Conservation (phyloP, 2,329 filamentous ascomycete species). For the Didymella exigua region DNA sequence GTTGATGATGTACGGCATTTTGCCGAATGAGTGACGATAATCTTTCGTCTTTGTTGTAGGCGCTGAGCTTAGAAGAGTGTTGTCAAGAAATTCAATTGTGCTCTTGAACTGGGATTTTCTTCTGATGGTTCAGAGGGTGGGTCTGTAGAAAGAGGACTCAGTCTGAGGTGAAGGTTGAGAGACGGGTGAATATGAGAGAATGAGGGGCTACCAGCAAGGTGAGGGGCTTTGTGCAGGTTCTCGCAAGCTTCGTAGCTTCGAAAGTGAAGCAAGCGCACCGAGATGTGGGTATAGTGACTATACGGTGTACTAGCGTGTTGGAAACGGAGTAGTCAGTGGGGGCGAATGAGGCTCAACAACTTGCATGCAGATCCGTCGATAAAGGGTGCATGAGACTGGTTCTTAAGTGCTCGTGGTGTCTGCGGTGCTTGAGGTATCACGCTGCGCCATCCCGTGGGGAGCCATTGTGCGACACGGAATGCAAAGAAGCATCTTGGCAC, state of each 20-base stretch:
- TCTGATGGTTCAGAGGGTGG: not conserved
- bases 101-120: not conserved
- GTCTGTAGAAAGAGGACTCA: not conserved
- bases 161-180: not conserved
- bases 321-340: slow-evolving; percentile 6
- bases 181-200: not conserved
- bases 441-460: slow-evolving; percentile 10
- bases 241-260: slow-evolving; percentile 4
- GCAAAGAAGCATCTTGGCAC: slow-evolving; percentile 8
- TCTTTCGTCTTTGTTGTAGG: not conserved
- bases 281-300: slow-evolving; percentile 5
- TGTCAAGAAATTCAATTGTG: not conserved
- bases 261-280: slow-evolving; percentile 13
- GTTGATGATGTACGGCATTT: slow-evolving; percentile 32
- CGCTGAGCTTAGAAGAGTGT: not conserved
- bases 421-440: not conserved
- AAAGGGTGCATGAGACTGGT: slow-evolving; percentile 4
- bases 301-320: slow-evolving; percentile 16
- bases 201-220: not conserved
- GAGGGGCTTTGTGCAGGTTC: slow-evolving; percentile 11
- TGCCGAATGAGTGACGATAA: not conserved
- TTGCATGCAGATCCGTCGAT: slow-evolving; percentile 13
- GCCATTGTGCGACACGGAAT: slow-evolving; percentile 11
- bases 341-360: slow-evolving; percentile 18
- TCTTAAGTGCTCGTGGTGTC: not conserved